Conservation (phyloP, 768 basidiomycete genomes). For the Kwoniella bestiolae region DNA sequence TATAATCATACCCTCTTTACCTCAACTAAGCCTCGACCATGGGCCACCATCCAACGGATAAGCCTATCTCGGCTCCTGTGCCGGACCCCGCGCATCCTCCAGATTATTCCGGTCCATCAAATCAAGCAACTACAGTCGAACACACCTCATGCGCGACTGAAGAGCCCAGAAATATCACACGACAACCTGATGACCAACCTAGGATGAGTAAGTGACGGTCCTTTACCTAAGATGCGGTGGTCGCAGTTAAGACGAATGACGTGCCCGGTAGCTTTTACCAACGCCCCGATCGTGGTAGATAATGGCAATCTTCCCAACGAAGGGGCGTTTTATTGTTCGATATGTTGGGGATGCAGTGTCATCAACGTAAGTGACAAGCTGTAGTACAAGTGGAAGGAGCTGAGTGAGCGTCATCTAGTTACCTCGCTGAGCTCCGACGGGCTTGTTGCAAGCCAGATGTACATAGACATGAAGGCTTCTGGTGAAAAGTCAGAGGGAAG, state of each 20-base stretch:
- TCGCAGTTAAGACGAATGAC: not conserved
- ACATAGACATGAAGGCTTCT: too few species aligned
- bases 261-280: not conserved
- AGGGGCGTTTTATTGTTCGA: not conserved
- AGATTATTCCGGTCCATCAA: not conserved
- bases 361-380: not conserved
- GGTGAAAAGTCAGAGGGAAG: too few species aligned
- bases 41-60: not conserved
- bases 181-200: not conserved
- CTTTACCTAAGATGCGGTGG: not conserved
- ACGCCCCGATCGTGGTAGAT: not conserved
- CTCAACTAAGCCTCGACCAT: too few species aligned
- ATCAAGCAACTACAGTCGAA: not conserved
- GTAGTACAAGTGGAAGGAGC: too few species aligned
- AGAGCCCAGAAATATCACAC: not conserved
- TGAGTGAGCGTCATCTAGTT: too few species aligned
- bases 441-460: too few species aligned
- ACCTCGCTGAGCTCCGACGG: too few species aligned
- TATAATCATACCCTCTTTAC: too few species aligned
- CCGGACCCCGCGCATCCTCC: not conserved
- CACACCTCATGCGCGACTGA: not conserved
- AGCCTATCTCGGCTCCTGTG: not conserved
- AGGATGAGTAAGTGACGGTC: not conserved
- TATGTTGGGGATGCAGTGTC: not conserved
- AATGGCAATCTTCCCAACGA: not conserved